Evolutionary conservation across 805 yeast genomes (phyloP).

Genomic region (Cyberlindnera nakhonratchasimensis): DNA sequence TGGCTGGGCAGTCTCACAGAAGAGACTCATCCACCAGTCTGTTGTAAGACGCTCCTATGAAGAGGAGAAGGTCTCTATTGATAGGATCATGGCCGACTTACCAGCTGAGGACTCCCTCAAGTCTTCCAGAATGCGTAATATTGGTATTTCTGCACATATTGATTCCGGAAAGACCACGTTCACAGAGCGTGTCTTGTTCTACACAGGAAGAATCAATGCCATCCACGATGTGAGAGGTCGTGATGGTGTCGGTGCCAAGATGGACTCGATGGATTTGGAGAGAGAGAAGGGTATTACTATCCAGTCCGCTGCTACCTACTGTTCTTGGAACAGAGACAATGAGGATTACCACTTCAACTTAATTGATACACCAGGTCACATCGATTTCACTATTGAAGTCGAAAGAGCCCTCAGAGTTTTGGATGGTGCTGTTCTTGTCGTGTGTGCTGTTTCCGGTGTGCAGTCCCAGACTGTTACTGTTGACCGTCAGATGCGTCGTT

Average conservation of each 20-base stretch:
- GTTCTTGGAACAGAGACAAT: slow-evolving; percentile 84
- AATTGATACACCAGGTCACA: slow-evolving; percentile 98
- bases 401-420: slow-evolving; percentile 97
- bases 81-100: slow-evolving; percentile 48
- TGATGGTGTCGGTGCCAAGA: slow-evolving; percentile 97
- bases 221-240: slow-evolving; percentile 96
- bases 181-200: slow-evolving; percentile 93
- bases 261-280: slow-evolving; percentile 99
- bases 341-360: slow-evolving; percentile 81
- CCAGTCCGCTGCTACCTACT: slow-evolving; percentile 98
- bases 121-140: slow-evolving; percentile 72
- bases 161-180: slow-evolving; percentile 98
- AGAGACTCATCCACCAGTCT: slow-evolving; percentile 35
- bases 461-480: slow-evolving; percentile 98
- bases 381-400: slow-evolving; percentile 97
- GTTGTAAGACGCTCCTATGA: slow-evolving; percentile 45
- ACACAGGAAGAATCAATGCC: slow-evolving; percentile 95
- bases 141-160: slow-evolving; percentile 97
- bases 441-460: slow-evolving; percentile 97
- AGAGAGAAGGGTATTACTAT: slow-evolving; percentile 98
- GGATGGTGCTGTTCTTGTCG: slow-evolving; percentile 97
- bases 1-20: slow-evolving; percentile 13
- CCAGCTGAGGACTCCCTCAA: slow-evolving; percentile 49
- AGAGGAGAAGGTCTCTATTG: slow-evolving; percentile 69
- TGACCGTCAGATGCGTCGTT: slow-evolving; percentile 98